These are phyloP conservation scores for Yamadazyma takamatsuzukensis DNA, from an alignment of 805 yeast genomes.

Conservation along the genomic window DNA sequence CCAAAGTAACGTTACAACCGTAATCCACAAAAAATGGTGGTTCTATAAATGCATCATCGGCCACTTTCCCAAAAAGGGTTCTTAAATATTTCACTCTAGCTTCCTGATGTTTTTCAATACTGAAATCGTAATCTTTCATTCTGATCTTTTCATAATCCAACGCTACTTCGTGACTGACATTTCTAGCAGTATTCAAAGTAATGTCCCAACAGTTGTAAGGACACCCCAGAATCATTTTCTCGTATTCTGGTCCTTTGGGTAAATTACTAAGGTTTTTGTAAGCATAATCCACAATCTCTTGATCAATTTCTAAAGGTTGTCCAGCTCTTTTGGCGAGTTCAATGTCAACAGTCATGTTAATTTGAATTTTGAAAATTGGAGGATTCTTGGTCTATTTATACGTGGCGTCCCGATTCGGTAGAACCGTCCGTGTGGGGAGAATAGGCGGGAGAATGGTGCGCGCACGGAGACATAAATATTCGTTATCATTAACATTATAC, in stretches of 20 bases:
- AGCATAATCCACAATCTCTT: conserved; percentile 32
- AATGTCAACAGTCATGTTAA: conserved; percentile 4
- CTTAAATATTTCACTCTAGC: conserved; percentile 36
- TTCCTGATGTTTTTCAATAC: conserved; percentile 20
- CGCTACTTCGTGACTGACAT: conserved; percentile 30
- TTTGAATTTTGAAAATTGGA: neutral
- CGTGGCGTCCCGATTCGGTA: neutral
- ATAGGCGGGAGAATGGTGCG: neutral
- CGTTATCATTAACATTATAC: neutral
- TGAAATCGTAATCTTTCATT: conserved; percentile 27
- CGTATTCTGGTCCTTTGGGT: conserved; percentile 44
- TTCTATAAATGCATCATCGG: conserved; percentile 43
- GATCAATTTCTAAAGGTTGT: conserved; percentile 22
- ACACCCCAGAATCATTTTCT: conserved; percentile 52
- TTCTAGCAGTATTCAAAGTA: conserved; percentile 24
- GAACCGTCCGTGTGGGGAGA: neutral
- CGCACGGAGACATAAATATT: neutral
- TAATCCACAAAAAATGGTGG: conserved; percentile 64
- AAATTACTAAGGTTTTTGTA: conserved; percentile 28
- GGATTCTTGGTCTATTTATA: too few species aligned
- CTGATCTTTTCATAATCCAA: conserved; percentile 31
- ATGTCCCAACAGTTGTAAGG: conserved; percentile 38
- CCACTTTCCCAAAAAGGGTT: conserved; percentile 47
- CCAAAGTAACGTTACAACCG: conserved; percentile 58
- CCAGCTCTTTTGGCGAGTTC: too few species aligned